Conservation (phyloP, 2,329 filamentous ascomycete genomes). For the Dactylellina cionopaga region DNA sequence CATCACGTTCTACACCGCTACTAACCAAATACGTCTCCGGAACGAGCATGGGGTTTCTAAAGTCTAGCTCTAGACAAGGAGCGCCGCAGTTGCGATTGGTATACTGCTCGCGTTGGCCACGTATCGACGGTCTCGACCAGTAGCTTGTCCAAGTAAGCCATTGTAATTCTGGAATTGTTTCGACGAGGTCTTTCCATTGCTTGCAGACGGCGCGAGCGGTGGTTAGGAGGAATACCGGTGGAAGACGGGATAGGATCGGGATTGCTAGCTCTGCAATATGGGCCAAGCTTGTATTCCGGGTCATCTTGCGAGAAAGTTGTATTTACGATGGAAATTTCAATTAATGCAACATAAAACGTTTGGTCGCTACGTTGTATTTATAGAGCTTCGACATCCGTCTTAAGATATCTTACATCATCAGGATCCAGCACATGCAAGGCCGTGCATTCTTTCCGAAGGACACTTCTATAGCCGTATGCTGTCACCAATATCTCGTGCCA, state of each 20-base stretch:
- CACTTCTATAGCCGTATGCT: no score
- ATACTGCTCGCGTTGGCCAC: not conserved
- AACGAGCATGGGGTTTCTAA: not conserved
- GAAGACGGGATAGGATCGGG: slow-evolving; percentile 8
- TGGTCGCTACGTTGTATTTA: no score
- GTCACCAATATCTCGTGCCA: no score
- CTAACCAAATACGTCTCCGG: not conserved
- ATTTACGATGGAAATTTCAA: no score
- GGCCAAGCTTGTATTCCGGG: not conserved
- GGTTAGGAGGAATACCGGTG: slow-evolving; percentile 10
- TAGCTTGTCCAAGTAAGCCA: slow-evolving; percentile 15
- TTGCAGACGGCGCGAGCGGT: slow-evolving; percentile 25
- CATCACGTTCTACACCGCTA: not conserved
- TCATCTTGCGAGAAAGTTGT: no score
- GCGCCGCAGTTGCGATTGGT: not conserved
- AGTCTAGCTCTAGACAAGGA: not conserved
- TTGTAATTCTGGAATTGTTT: slow-evolving; percentile 9
- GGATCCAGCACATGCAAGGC: no score
- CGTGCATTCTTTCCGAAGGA: no score
- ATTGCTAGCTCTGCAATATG: slow-evolving; percentile 18
- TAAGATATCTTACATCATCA: no score
- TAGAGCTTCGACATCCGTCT: no score
- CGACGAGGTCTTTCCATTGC: slow-evolving; percentile 20
- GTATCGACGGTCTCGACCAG: not conserved
- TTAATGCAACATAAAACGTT: no score